phyloP scores from a whole-genome alignment of 495 filamentous ascomycete species.

The Penicillium tannophilum region DNA sequence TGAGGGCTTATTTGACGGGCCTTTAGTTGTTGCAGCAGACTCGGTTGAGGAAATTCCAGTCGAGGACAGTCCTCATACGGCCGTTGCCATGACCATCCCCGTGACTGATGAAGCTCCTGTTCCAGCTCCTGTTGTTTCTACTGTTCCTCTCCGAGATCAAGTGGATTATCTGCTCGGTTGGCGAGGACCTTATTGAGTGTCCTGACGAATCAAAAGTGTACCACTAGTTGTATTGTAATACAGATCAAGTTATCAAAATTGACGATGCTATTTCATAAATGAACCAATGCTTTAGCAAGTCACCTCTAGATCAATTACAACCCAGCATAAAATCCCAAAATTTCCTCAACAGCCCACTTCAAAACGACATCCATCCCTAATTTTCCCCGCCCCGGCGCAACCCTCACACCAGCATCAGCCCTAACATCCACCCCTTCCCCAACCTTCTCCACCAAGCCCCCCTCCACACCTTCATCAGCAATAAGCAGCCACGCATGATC shows the following conservation, averaged over 20 bases:
- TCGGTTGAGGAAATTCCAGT: background rate
- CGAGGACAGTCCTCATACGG: background rate
- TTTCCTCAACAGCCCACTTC: slow-evolving; percentile 48
- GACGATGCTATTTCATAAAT: background rate
- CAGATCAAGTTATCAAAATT: background rate
- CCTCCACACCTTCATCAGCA: slow-evolving; percentile 41
- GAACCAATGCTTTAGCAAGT: background rate
- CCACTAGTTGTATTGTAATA: background rate
- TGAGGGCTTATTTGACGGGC: background rate
- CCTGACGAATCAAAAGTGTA: background rate
- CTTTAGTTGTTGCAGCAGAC: background rate
- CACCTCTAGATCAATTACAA: background rate
- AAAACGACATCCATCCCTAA: slow-evolving; percentile 40
- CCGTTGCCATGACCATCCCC: background rate
- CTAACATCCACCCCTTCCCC: slow-evolving; percentile 39
- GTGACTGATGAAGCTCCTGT: background rate
- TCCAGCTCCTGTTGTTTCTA: background rate
- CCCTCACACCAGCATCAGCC: slow-evolving; percentile 38
- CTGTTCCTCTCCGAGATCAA: slow-evolving; percentile 26
- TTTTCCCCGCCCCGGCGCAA: slow-evolving; percentile 40
- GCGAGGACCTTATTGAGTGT: slow-evolving; percentile 26
- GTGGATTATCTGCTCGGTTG: slow-evolving; percentile 45
- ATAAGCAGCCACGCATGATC: slow-evolving; percentile 78
- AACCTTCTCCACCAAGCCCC: slow-evolving; percentile 33
- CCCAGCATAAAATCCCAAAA: slow-evolving; percentile 28